Evolutionary conservation across 441 rosid species (phyloP), one percentile per base, ranked within the genome.

Genomic region (Pelargonium citronellum): DNA sequence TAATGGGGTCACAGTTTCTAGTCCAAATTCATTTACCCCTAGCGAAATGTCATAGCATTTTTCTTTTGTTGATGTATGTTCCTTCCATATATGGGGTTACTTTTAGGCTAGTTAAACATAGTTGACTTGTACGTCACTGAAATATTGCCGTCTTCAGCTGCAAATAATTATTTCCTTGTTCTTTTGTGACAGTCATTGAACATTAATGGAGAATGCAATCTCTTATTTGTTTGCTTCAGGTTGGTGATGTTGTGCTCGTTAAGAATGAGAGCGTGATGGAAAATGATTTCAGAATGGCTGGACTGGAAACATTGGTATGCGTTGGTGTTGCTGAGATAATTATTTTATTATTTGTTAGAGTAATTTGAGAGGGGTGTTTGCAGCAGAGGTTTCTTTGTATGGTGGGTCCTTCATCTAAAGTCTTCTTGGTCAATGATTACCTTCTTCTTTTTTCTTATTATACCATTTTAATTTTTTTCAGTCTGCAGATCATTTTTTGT

Each of bases 211-310:
- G 51, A 46, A 8, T 46, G 60, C 5, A n/a, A 5, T 53, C 22
- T 53, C 16, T 30, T 73, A 17, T 49, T 51, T 61, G 61, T 68
- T 55, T 20, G 68, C 78, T 51, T 69, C 81, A 91, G 97, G 91
- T 93, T 37, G 98, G 95, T 77, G 97, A 89, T 81, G 95, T 93
- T 37, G 83, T 91, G 68, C 96, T 93, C 67, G 91, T 93, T 27
- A 74, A 84, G 80, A 81, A 87, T 73, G 97, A 88, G 69, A 75
- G 65, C 67, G 91, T 85, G 16, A 58, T 82, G 78, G 93, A 86
- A 53, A 82, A 67, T 78, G 89, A 84, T 27, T 73, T 86, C 69
- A 88, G 78, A 71, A 91, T 86, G 92, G 70, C 80, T 76, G 83
- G 91, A 76, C 95, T 91, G 74, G 96, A 91, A 47, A 88, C 93